Conservation (phyloP, 1,284 basidiomycete species). For the Pisolithus thermaeus region DNA sequence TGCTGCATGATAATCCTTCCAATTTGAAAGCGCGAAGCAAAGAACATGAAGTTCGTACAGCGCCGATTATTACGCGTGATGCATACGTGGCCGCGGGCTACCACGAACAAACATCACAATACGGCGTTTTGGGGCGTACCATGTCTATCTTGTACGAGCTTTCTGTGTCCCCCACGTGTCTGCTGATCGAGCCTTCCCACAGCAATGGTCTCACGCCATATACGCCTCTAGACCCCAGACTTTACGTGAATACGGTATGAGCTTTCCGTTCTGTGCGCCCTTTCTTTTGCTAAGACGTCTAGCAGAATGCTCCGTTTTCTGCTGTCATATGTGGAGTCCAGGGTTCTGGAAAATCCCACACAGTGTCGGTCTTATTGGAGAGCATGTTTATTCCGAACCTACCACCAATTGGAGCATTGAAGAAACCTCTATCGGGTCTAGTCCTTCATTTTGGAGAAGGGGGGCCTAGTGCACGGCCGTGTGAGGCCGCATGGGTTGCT, state of each 20-base stretch:
- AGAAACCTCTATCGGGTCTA: constrained; percentile 52
- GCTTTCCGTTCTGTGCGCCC: neutral
- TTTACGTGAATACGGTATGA: constrained; percentile 59
- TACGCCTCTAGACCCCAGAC: constrained; percentile 36
- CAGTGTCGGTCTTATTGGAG: constrained; percentile 58
- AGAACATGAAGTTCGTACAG: constrained; percentile 43
- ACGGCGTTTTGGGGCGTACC: constrained; percentile 50
- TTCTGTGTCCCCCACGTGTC: neutral
- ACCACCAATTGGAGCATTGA: constrained; percentile 42
- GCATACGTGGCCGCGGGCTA: constrained; percentile 38
- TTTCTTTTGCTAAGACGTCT: neutral
- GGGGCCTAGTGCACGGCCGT: constrained; percentile 48
- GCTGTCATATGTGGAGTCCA: constrained; percentile 58
- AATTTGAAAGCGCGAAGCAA: constrained; percentile 19
- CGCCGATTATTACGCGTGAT: constrained; percentile 50
- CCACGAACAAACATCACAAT: constrained; percentile 36
- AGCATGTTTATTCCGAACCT: constrained; percentile 55
- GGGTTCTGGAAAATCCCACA: constrained; percentile 69
- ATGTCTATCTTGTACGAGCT: constrained; percentile 39
- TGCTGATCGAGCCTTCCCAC: neutral
- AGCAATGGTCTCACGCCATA: constrained; percentile 29
- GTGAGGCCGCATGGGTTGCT: constrained; percentile 61
- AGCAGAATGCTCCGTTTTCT: constrained; percentile 54
- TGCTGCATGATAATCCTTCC: constrained; percentile 33
- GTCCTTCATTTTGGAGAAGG: constrained; percentile 68